Percentiles rank a stretch among this genome's conserved stretches.
Evolutionary conservation across 208 protist species (phyloP).

Genomic region (Trypanosoma mega): DNA sequence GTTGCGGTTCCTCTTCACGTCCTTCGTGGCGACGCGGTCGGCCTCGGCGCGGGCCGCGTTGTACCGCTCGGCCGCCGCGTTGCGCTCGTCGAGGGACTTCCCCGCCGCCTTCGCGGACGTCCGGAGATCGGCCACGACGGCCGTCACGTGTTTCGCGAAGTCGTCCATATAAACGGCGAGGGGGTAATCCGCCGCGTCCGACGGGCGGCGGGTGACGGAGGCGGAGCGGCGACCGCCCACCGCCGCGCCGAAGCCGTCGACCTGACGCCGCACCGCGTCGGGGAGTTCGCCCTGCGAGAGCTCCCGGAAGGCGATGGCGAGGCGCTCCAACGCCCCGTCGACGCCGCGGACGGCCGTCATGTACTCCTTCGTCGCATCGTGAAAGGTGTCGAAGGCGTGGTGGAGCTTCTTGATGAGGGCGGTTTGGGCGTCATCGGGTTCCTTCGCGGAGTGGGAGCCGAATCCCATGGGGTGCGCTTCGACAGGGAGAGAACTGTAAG

Average conservation of each 20-base stretch:
- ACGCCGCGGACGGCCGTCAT: constrained; percentile 53
- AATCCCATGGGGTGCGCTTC: background rate
- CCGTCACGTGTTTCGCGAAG: constrained; percentile 40
- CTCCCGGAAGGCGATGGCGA: constrained; percentile 59
- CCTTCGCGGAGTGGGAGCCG: background rate
- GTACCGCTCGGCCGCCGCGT: constrained; percentile 37
- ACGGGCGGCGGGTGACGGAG: too few relatives aligned
- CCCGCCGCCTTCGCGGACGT: constrained; percentile 16
- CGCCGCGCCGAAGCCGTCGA: constrained; percentile 41
- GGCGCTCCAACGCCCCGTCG: constrained; percentile 37
- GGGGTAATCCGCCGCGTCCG: constrained; percentile 25
- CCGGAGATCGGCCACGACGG: constrained; percentile 35
- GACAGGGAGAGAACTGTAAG: too few relatives aligned
- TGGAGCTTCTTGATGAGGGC: constrained; percentile 51
- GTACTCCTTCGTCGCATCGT: constrained; percentile 54
- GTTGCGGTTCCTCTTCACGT: constrained; percentile 68
- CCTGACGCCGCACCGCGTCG: constrained; percentile 4
- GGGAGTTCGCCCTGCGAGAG: constrained; percentile 46
- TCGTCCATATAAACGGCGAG: constrained; percentile 59
- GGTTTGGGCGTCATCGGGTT: constrained; percentile 27
- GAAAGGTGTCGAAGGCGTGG: constrained; percentile 48
- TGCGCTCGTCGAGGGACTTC: constrained; percentile 24
- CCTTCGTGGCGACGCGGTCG: constrained; percentile 40
- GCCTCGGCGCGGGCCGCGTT: constrained; percentile 32
- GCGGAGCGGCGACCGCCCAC: constrained; percentile 45